Conservation (phyloP, 2,329 filamentous ascomycete genomes). For the Claviceps purpurea region DNA sequence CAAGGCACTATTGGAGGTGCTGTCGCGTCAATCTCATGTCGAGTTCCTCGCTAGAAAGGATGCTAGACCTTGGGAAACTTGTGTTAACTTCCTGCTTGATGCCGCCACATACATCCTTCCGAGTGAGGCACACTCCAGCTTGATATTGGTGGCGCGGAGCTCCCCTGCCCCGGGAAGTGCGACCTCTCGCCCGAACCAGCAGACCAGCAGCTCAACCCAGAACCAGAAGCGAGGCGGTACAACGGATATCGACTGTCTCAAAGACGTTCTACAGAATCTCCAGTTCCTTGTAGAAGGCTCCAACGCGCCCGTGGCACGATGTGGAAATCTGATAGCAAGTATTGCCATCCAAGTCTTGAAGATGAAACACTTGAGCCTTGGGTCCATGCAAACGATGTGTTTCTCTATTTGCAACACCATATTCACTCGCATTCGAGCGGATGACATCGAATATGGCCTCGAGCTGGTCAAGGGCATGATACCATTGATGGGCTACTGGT, state of each 20-base stretch:
- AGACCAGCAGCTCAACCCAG: constrained; percentile 17
- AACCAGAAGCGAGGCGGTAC: constrained; percentile 16
- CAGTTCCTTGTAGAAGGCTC: constrained; percentile 48
- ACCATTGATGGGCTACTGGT: constrained; percentile 61
- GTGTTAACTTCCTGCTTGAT: constrained; percentile 58
- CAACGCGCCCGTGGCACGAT: constrained; percentile 51
- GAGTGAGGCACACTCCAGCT: constrained; percentile 19
- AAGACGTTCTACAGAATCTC: constrained; percentile 45
- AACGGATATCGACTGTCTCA: constrained; percentile 20
- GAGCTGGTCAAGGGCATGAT: constrained; percentile 47
- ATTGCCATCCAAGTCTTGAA: constrained; percentile 48
- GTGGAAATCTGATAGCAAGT: constrained; percentile 41
- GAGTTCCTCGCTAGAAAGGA: constrained; percentile 55
- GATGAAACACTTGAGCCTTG: constrained; percentile 41
- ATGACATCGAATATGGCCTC: constrained; percentile 51
- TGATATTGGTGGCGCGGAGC: background rate
- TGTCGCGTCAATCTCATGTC: constrained; percentile 62
- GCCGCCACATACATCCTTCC: constrained; percentile 38
- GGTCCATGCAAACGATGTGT: constrained; percentile 54
- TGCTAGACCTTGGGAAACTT: constrained; percentile 51
- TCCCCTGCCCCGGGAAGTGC: constrained; percentile 32
- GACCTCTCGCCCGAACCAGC: constrained; percentile 15
- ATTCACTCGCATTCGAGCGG: constrained; percentile 50
- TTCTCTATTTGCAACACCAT: constrained; percentile 66
- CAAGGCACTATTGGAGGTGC: constrained; percentile 56